These are phyloP conservation scores for Besnoitia besnoiti DNA, from an alignment of 169 alveolate genomes.

Conservation along the genomic window DNA sequence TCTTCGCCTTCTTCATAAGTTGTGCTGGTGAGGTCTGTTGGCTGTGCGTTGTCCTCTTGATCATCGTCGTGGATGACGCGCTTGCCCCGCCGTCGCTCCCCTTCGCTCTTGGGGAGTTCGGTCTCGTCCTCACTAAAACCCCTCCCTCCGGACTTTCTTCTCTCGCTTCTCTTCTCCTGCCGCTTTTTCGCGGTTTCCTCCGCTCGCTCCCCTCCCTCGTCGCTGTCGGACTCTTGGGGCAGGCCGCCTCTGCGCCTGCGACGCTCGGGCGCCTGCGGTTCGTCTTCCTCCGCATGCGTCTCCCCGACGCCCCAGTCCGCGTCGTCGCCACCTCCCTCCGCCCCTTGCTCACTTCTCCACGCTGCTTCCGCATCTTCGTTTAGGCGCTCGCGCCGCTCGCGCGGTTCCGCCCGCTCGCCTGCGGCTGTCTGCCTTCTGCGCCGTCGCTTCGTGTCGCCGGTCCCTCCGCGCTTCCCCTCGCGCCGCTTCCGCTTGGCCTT, in stretches of 20 bases:
- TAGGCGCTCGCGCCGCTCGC: too few relatives aligned
- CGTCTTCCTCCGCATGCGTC: too few relatives aligned
- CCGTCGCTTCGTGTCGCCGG: not conserved
- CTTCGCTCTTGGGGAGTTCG: not conserved
- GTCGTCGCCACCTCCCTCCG: not conserved
- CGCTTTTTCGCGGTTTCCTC: not conserved
- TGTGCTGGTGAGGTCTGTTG: not conserved
- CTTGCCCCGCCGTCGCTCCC: not conserved
- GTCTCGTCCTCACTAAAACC: too few relatives aligned
- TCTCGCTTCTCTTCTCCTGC: not conserved
- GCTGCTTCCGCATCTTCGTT: not conserved
- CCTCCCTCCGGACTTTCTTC: too few relatives aligned
- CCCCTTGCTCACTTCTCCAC: too few relatives aligned
- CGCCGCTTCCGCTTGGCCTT: not conserved
- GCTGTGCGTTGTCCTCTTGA: not conserved
- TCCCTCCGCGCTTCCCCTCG: not conserved
- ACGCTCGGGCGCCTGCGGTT: too few relatives aligned
- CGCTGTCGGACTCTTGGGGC: too few relatives aligned
- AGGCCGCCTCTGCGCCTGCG: too few relatives aligned
- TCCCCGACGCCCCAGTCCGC: too few relatives aligned
- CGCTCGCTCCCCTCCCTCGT: not conserved
- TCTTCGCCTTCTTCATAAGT: constrained; percentile 6
- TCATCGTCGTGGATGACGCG: not conserved
- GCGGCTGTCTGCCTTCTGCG: not conserved
- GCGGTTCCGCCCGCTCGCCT: not conserved